Evolutionary conservation across 2,329 filamentous ascomycete genomes (phyloP).

Genomic region (Botrytis byssoidea): DNA sequence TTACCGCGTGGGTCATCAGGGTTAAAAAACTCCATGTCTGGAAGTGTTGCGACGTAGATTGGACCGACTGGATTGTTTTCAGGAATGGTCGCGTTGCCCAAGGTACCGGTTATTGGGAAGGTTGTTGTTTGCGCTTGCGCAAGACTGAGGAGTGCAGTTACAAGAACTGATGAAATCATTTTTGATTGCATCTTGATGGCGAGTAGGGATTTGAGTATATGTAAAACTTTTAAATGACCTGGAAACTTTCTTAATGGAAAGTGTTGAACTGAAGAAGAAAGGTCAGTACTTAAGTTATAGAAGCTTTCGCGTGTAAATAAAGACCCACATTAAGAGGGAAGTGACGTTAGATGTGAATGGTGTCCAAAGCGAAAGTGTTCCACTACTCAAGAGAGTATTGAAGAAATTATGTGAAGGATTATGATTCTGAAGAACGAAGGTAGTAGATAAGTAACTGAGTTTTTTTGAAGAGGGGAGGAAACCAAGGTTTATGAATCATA

Average conservation of each 20-base stretch:
- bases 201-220: background rate
- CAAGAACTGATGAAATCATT: constrained; percentile 2
- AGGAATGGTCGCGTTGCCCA: constrained; percentile 52
- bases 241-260: background rate
- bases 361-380: background rate
- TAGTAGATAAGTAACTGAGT: background rate
- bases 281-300: background rate
- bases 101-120: constrained; percentile 33
- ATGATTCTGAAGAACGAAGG: background rate
- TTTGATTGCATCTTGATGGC: constrained; percentile 20
- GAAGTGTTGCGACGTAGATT: constrained; percentile 56
- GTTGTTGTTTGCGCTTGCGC: constrained; percentile 29
- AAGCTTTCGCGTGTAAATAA: background rate
- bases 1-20: constrained; percentile 50
- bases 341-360: constrained; percentile 5
- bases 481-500: constrained; percentile 13
- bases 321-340: background rate
- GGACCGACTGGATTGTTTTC: constrained; percentile 55
- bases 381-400: background rate
- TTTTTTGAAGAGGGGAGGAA: background rate
- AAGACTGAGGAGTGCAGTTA: constrained; percentile 18
- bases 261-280: background rate
- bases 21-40: constrained; percentile 46
- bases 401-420: background rate
- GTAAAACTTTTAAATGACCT: background rate